Conservation (phyloP, 2,329 filamentous ascomycete genomes). For the Didymella lethalis region DNA sequence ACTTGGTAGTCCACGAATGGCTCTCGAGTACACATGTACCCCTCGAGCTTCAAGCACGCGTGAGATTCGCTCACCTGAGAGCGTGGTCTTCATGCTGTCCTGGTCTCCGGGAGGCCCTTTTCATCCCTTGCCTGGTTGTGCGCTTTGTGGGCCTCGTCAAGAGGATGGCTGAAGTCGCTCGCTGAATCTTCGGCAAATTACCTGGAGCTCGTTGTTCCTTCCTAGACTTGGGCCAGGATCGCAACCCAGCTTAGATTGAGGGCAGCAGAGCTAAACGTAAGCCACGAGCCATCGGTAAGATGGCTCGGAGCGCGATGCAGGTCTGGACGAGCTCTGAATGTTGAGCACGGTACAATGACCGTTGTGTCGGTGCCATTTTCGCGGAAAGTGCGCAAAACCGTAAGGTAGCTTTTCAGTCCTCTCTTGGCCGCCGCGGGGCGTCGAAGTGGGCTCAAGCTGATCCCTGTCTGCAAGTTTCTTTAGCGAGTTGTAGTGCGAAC, state of each 20-base stretch:
- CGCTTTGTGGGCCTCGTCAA: slow-evolving; percentile 19
- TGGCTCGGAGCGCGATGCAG: slow-evolving; percentile 25
- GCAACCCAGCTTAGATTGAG: slow-evolving; percentile 13
- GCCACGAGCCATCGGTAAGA: slow-evolving; percentile 26
- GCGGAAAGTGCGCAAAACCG: slow-evolving; percentile 25
- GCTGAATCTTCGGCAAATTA: slow-evolving; percentile 14
- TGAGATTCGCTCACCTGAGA: slow-evolving; percentile 46
- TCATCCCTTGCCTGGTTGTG: slow-evolving; percentile 22
- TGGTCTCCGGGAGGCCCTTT: slow-evolving; percentile 27
- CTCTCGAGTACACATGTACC: slow-evolving; percentile 42
- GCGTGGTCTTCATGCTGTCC: slow-evolving; percentile 30
- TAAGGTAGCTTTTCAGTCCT: slow-evolving; percentile 20
- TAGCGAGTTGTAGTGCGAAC: slow-evolving; percentile 32
- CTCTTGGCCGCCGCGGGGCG: slow-evolving; percentile 37
- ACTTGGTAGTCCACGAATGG: slow-evolving; percentile 48
- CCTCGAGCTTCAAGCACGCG: slow-evolving; percentile 29
- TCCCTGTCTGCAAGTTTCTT: slow-evolving; percentile 33
- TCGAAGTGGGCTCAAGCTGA: slow-evolving; percentile 30
- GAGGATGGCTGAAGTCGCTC: slow-evolving; percentile 5
- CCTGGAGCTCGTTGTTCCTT: slow-evolving; percentile 1
- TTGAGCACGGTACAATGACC: slow-evolving; percentile 32
- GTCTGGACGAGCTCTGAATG: slow-evolving; percentile 29
- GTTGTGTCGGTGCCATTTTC: slow-evolving; percentile 25
- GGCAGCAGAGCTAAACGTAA: slow-evolving; percentile 18
- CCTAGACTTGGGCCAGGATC: slow-evolving; percentile 6